Conservation (phyloP, 2,329 filamentous ascomycete species). For the Fusarium torreyae region DNA sequence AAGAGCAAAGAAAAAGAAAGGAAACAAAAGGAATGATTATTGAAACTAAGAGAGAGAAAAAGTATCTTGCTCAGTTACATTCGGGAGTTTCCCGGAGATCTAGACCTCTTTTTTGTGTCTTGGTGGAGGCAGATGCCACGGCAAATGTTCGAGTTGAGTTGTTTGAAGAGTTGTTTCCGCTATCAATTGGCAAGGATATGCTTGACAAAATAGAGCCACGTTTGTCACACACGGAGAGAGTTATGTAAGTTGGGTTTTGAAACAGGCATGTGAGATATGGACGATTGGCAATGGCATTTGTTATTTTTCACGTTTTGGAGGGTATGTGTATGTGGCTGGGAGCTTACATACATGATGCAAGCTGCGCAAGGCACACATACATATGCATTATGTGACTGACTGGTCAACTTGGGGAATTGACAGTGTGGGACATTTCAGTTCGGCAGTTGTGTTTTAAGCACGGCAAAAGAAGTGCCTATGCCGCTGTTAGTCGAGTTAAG, state of each 20-base stretch:
- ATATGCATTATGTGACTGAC: background rate
- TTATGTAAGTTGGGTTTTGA: conserved; percentile 5
- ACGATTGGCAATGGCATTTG: conserved; percentile 14
- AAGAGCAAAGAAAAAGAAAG: conserved; percentile 7
- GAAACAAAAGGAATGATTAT: background rate
- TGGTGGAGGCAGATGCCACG: conserved; percentile 1
- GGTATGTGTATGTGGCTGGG: background rate
- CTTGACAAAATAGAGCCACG: conserved; percentile 8
- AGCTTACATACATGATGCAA: conserved; percentile 11
- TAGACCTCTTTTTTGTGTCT: background rate
- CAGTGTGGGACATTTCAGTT: background rate
- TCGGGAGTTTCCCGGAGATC: conserved; percentile 19
- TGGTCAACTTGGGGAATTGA: conserved; percentile 1
- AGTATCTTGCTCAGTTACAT: conserved; percentile 34
- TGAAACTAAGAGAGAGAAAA: background rate
- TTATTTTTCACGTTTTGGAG: background rate
- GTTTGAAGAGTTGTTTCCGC: conserved; percentile 3
- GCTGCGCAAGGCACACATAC: background rate
- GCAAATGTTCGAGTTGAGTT: conserved; percentile 6
- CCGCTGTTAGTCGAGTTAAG: background rate
- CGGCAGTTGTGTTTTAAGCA: conserved; percentile 19
- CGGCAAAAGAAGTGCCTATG: conserved; percentile 1
- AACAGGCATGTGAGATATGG: conserved; percentile 2
- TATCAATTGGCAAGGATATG: conserved; percentile 29
- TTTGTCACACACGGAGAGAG: background rate